A percentile compares a stretch with the other conserved stretches of the same genome.
Conservation (phyloP, 805 yeast species). For the Candida boleticola region DNA sequence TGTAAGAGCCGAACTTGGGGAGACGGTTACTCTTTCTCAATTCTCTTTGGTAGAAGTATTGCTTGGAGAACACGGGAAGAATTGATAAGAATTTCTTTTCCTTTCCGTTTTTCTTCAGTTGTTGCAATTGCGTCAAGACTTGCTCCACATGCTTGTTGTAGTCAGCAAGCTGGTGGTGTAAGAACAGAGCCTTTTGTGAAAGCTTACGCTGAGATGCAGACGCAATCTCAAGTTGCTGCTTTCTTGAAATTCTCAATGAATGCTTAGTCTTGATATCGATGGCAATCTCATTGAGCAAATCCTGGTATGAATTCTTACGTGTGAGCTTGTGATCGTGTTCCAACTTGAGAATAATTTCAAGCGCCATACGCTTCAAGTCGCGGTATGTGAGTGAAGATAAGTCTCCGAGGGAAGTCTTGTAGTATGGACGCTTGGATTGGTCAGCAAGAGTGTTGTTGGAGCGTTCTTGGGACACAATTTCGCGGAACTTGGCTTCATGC, state of each 20-base stretch:
- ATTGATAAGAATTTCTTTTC: conserved; percentile 48
- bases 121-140: conserved; percentile 42
- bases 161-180: conserved; percentile 43
- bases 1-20: conserved; percentile 75
- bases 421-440: conserved; percentile 43
- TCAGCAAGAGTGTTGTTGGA: conserved; percentile 31
- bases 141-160: conserved; percentile 47
- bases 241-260: conserved; percentile 40
- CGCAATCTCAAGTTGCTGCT: conserved; percentile 41
- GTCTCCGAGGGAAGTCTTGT: conserved; percentile 49
- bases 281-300: conserved; percentile 78
- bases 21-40: conserved; percentile 62
- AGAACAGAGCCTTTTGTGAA: conserved; percentile 43
- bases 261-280: conserved; percentile 61
- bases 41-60: conserved; percentile 72
- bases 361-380: conserved; percentile 71
- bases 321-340: conserved; percentile 66
- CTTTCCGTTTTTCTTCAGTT: conserved; percentile 29
- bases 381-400: conserved; percentile 55
- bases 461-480: conserved; percentile 50
- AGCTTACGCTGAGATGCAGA: conserved; percentile 42
- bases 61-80: conserved; percentile 62
- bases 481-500: conserved; percentile 66
- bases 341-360: conserved; percentile 72
- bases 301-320: conserved; percentile 72